These are phyloP conservation scores for Saccharomyces hybrid DNA, from an alignment of 1,139 yeast species.

Conservation along the genomic window DNA sequence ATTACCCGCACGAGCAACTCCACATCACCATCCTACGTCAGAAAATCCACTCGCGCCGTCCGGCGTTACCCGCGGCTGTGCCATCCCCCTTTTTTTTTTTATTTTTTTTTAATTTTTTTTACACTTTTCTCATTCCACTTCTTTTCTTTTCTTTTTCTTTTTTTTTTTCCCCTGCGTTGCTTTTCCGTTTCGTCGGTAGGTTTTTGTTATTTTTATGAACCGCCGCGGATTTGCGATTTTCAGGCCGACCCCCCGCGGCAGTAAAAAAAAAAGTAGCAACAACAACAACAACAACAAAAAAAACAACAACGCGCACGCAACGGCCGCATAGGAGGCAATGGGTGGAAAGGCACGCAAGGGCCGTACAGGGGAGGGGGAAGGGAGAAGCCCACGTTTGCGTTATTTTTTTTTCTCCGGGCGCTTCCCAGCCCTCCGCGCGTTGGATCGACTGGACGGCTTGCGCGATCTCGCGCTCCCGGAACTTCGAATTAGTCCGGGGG, in stretches of 20 bases:
- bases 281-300: neutral
- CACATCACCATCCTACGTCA: neutral
- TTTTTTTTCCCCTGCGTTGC: neutral
- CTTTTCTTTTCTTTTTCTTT: neutral
- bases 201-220: neutral
- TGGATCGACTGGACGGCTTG: constrained; percentile 1
- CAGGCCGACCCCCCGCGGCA: neutral
- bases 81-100: neutral
- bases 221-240: neutral
- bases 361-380: neutral
- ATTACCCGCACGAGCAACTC: neutral
- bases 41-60: neutral
- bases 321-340: neutral
- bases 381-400: neutral
- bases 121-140: no score
- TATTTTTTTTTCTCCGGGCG: neutral
- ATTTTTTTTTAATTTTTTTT: neutral
- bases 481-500: neutral
- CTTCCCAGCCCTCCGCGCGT: neutral
- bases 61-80: neutral
- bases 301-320: neutral
- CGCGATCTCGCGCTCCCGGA: neutral
- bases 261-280: neutral
- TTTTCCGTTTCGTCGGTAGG: neutral
- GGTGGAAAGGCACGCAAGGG: neutral